A percentile compares a stretch with the other conserved stretches of the same genome.
These are phyloP conservation scores for Mortierella sp. DNA, from an alignment of 371 early-diverging fungal genomes.

Conservation along the genomic window DNA sequence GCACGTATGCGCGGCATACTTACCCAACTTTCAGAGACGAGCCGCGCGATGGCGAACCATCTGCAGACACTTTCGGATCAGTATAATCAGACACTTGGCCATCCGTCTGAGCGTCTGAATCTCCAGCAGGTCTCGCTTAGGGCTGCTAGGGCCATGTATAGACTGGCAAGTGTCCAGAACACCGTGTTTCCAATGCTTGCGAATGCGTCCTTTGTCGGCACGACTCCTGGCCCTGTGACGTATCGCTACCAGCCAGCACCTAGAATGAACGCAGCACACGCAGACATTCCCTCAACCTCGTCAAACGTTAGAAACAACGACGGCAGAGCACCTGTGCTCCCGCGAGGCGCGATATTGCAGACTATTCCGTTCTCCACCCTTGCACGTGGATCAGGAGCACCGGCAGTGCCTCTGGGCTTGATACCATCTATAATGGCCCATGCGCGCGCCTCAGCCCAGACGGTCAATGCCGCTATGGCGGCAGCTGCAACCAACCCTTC, in stretches of 20 bases:
- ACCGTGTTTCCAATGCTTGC: conserved; percentile 55
- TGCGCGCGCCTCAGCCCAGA: conserved; percentile 34
- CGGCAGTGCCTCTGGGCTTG: conserved; percentile 14
- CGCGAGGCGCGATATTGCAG: conserved; percentile 4
- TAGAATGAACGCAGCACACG: neutral
- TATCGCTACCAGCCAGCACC: conserved; percentile 40
- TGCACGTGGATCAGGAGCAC: conserved; percentile 10
- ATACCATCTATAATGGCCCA: conserved; percentile 41
- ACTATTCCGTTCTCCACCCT: conserved; percentile 15
- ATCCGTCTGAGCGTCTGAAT: conserved; percentile 16
- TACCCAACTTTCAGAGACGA: conserved; percentile 42
- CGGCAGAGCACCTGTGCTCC: conserved; percentile 3
- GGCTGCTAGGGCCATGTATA: conserved; percentile 49
- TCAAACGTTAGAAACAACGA: neutral
- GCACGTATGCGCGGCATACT: conserved; percentile 30
- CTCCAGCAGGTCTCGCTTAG: conserved; percentile 38
- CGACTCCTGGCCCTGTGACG: conserved; percentile 20
- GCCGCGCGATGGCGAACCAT: conserved; percentile 39
- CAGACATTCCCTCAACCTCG: neutral
- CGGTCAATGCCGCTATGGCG: conserved; percentile 14
- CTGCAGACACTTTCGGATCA: conserved; percentile 36
- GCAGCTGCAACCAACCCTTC: conserved; percentile 2
- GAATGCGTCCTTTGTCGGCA: conserved; percentile 43
- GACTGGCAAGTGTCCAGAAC: conserved; percentile 52
- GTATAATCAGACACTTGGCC: conserved; percentile 15